Base-by-base conservation (phyloP, 257 asterid genomes). In the Haberlea rhodopensis region DNA sequence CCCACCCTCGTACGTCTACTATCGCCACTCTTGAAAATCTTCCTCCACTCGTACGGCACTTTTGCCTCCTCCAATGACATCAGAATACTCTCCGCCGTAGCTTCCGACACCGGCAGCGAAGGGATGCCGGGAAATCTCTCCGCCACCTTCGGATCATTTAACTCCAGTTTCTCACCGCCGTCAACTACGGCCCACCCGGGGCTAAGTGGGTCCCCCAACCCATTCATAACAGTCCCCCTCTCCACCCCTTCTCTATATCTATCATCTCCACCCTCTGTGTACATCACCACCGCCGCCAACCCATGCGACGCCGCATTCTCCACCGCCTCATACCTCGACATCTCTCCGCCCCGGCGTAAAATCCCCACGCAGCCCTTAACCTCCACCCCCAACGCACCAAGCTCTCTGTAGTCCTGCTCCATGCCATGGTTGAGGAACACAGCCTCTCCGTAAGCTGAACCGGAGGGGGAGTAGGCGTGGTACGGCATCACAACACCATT, bases 401-500 rank as follows among this genome's bases (percentile, higher is more conserved):
- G 85, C 21, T 73, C 80, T 5, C 66, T 71, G 78, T 82, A 92
- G 78, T 92, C 98, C 70, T 75, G 65, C 40, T 81, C 91, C 76
- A 87, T 75, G 37, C 96, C 97, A 75, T 87, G 81, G 83, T 91
- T 91, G 48, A 89, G 25, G 22, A 91, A 91, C 57, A 82, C 86
- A 21, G 95, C 86, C 54, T 19, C 57, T 3, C 87, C 96, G 65
- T 80, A 80, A 54, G 74, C 95, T 59, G 95, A 63, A 65, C 96
- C 98, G 31, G 96, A 84, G 5, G 96, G 96, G 27, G 98, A 82
- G 76, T 87, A 91, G 0, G 98, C 98, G 74, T 91, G 97, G 85
- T 84, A 89, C 2, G 98, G 91, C 59, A 16, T 11, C 0, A 87
- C 79, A 61, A 81, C 84, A 55, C 79, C 91, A 27, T 65, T 64